Base-by-base conservation (phyloP, 768 basidiomycete species). In the Russula ochroleuca region DNA sequence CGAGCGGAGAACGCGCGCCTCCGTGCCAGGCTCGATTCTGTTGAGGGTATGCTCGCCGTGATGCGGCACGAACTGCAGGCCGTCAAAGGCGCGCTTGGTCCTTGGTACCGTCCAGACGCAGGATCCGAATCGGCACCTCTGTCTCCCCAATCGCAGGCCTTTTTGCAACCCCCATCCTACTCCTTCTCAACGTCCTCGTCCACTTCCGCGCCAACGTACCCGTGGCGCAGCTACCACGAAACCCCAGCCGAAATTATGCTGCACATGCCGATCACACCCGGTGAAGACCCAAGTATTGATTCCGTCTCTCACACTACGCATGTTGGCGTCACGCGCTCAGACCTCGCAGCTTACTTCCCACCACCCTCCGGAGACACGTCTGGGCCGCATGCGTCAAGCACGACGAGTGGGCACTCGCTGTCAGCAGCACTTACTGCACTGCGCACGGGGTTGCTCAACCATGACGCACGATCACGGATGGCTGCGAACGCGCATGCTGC, bases 1-100 rank as follows among this genome's bases (percentile, higher is more conserved):
- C 76, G 77, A 43, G 79, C 84, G 60, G 88, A 93, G 70, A 93
- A 93, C 69, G 74, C 80, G 19, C 62, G 83, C 10, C 78, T 94
- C 19, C 81, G 83, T 31, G 78, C 81, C 65, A 80, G 81, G 37
- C 75, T 90, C 10, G 81, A 83, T 14, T 77, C 78, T 0, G 73
- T 90, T 23, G 89, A 92, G 70, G 79, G 78, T 17, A 73, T 79
- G 2, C 70, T 87, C 25, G 78, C 80, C 35, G 72, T 73, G 5
- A 75, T 85, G 70, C 78, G 78, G 55, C 79, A 77, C 43, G 90
- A 94, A 65, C 76, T 91, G 70, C 75, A 77, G 11, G 74, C 75
- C 9, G 77, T 84, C 37, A 83, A 80, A 70, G 73, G 69, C n/a
- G 82, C 80, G 6, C 72, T 94, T 17, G 88, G 88, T 0, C 90